Evolutionary conservation across 768 basidiomycete genomes (phyloP).

Genomic region (Leucosporidium yakuticum): DNA sequence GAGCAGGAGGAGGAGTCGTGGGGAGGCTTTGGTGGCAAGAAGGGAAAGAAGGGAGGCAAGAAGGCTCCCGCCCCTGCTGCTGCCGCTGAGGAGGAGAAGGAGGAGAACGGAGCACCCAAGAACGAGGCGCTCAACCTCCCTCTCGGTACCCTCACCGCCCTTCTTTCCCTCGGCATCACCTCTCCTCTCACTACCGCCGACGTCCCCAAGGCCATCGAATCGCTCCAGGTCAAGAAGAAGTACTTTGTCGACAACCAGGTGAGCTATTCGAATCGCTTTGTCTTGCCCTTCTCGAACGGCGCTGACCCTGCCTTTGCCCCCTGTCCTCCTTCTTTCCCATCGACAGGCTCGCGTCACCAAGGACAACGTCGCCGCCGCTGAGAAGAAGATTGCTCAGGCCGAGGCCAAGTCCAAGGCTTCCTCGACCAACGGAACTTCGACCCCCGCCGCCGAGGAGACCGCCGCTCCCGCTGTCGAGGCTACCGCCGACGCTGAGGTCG

Average conservation of each 20-base stretch:
- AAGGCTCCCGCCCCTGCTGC: slow-evolving; percentile 42
- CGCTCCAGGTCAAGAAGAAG: slow-evolving; percentile 85
- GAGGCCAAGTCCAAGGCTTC: slow-evolving; percentile 59
- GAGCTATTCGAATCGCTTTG: slow-evolving; percentile 41
- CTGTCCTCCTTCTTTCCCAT: no score
- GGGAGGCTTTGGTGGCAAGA: slow-evolving; percentile 60
- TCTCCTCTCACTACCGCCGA: slow-evolving; percentile 73
- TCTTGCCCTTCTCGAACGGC: neutral
- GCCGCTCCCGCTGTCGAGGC: neutral
- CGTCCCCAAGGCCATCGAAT: slow-evolving; percentile 74
- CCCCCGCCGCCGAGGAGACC: neutral
- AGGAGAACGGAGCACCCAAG: slow-evolving; percentile 32
- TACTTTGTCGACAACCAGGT: slow-evolving; percentile 93
- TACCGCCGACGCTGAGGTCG: neutral
- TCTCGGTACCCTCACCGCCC: slow-evolving; percentile 75
- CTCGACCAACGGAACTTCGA: slow-evolving; percentile 1
- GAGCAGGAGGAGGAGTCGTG: slow-evolving; percentile 78
- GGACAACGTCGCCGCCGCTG: slow-evolving; percentile 34
- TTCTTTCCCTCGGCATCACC: slow-evolving; percentile 80
- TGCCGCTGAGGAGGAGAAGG: slow-evolving; percentile 38
- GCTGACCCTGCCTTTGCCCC: no score
- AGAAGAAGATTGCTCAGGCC: slow-evolving; percentile 70
- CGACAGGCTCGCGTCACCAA: slow-evolving; percentile 37
- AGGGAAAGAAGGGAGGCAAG: slow-evolving; percentile 49
- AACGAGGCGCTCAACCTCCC: slow-evolving; percentile 63